Evolutionary conservation across 1,139 yeast genomes (phyloP), one percentile per base, ranked within the genome.

Genomic region (Sugiyamaella sp.): DNA sequence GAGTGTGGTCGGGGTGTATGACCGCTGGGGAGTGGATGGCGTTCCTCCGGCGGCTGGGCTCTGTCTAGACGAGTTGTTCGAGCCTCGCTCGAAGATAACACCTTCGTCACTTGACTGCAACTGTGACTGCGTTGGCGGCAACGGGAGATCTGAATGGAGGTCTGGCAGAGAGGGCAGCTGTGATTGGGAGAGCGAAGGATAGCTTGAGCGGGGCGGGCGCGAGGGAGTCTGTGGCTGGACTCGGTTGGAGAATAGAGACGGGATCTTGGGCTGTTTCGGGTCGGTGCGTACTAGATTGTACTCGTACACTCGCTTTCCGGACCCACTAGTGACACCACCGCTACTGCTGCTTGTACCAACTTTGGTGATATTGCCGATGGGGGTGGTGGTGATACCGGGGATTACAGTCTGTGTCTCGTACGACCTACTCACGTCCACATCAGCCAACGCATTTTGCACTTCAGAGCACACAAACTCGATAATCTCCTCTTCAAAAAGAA

Each of bases 401-500:
- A 80, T 57, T 0, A 83, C 71, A 1, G 83, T 78, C 62, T 88
- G 95, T 0, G 93, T 79, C 55, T 81, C 77, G 66, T 84, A 91
- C 3, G 81, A 79, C 46, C 97, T 75, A 1, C 90, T 80, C 0
- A 83, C 75, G 61, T 90, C 97, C 8, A 82, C 77, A n/a, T 74
- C 73, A 0, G 82, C 72, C 29, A 93, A 72, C 1, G 74, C 66
- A 2, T 71, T 72, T 53, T 83, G 85, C 0, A 91, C 67, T 8
- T 71, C 65, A 0, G 70, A 68, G 27, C 85, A 76, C 0, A 93
- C 75, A 21, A 68, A 61, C 40, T 85, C 90, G 5, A 89, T 79
- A 20, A 95, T 88, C 65, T 90, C 98, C 52, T 87, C 95, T 64
- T 95, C 98, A 66, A 84, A 71, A 35, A 93, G 72, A 67, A 95